Conservation (phyloP, 805 yeast species). For the Hanseniaspora singularis region DNA sequence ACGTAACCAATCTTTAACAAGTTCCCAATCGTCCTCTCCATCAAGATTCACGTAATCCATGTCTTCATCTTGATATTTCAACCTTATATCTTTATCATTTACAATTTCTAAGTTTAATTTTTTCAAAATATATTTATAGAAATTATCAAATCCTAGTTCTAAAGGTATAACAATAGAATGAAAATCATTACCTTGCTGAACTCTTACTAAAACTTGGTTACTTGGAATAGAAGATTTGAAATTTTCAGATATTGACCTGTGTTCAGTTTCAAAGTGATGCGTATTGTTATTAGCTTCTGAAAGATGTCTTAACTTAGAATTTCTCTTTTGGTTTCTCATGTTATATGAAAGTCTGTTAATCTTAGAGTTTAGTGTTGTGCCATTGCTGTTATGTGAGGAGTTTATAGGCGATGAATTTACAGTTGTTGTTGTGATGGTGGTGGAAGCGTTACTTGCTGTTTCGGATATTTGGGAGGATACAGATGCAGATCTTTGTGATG, state of each 20-base stretch:
- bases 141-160: conserved; percentile 38
- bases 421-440: neutral
- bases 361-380: neutral
- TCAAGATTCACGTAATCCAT: conserved; percentile 82
- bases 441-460: neutral
- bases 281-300: conserved; percentile 1
- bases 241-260: conserved; percentile 33
- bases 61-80: conserved; percentile 86
- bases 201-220: conserved; percentile 31
- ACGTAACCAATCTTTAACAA: conserved; percentile 62
- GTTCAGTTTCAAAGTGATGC: conserved; percentile 24
- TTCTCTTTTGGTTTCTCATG: conserved; percentile 7
- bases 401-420: conserved; percentile 22
- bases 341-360: conserved; percentile 1
- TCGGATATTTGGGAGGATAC: conserved; percentile 9
- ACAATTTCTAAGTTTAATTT: conserved; percentile 39
- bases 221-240: conserved; percentile 31
- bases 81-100: conserved; percentile 33
- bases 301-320: conserved; percentile 9
- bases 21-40: conserved; percentile 75
- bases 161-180: conserved; percentile 55
- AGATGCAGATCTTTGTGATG: conserved; percentile 11
- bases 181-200: conserved; percentile 38
- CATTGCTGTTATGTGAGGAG: conserved; percentile 16
- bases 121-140: conserved; percentile 46